A percentile compares a stretch with the other conserved stretches of the same genome.
These are phyloP conservation scores for Suillus americanus DNA, from an alignment of 768 basidiomycete genomes.

Conservation along the genomic window DNA sequence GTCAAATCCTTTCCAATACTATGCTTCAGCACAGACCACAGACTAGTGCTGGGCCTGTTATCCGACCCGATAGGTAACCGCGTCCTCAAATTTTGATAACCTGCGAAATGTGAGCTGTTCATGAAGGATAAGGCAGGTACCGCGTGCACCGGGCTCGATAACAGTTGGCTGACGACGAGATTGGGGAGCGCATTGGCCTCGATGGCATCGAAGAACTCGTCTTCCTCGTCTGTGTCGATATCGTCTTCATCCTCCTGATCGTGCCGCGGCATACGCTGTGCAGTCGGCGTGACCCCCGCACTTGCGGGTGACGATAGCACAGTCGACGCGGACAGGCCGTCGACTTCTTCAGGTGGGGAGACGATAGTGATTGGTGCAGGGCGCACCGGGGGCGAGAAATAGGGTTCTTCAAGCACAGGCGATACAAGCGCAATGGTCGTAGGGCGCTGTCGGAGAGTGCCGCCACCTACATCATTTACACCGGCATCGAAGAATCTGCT, in stretches of 20 bases:
- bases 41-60: slow-evolving; percentile 82
- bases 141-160: slow-evolving; percentile 47
- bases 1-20: slow-evolving; percentile 97
- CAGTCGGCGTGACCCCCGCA: slow-evolving; percentile 21
- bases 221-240: slow-evolving; percentile 74
- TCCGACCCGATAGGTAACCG: slow-evolving; percentile 65
- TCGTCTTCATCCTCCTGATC: slow-evolving; percentile 34
- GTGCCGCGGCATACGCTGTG: slow-evolving; percentile 18
- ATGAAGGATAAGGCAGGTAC: slow-evolving; percentile 35
- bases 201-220: slow-evolving; percentile 98
- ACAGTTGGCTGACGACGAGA: slow-evolving; percentile 63
- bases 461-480: slow-evolving; percentile 18
- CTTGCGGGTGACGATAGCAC: slow-evolving; percentile 3
- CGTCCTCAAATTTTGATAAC: slow-evolving; percentile 64
- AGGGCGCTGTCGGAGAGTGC: slow-evolving; percentile 21
- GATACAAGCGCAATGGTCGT: slow-evolving; percentile 15
- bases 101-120: slow-evolving; percentile 53
- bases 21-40: slow-evolving; percentile 94
- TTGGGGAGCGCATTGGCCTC: slow-evolving; percentile 79
- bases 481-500: slow-evolving; percentile 53
- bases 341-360: slow-evolving; percentile 8
- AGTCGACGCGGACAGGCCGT: slow-evolving; percentile 8
- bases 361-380: slow-evolving; percentile 12
- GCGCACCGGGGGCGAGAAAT: slow-evolving; percentile 20
- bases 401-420: slow-evolving; percentile 20